A percentile compares a stretch with the other conserved stretches of the same genome.
These are phyloP conservation scores for Scheffersomyces quercinus DNA, from an alignment of 1,139 yeast species.

Conservation along the genomic window DNA sequence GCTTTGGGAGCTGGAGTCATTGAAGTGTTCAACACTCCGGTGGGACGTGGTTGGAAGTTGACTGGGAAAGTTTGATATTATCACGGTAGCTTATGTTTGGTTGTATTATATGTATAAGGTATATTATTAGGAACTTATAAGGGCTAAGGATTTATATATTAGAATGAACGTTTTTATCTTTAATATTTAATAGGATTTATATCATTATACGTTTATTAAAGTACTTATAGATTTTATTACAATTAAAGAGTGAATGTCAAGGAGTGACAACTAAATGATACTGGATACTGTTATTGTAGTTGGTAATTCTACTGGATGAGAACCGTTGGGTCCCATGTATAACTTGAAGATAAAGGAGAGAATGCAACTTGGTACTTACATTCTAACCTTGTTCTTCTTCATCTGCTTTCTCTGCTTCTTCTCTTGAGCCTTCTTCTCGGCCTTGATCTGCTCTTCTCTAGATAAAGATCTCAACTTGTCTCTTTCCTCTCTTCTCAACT, in stretches of 20 bases:
- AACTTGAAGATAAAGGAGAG: neutral
- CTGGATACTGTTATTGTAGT: neutral
- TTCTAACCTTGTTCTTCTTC: constrained; percentile 43
- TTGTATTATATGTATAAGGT: no score
- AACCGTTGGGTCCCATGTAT: neutral
- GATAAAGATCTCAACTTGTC: constrained; percentile 57
- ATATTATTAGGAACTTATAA: no score
- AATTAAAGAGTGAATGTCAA: neutral
- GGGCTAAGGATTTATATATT: no score
- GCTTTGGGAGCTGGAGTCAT: constrained; percentile 68
- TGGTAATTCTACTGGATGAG: neutral
- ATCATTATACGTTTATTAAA: no score
- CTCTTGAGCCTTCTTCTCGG: constrained; percentile 62
- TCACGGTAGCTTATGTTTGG: neutral
- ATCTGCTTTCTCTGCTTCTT: constrained; percentile 44
- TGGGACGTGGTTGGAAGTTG: constrained; percentile 68
- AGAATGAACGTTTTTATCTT: no score
- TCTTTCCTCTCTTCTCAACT: constrained; percentile 63
- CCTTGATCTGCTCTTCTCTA: constrained; percentile 73
- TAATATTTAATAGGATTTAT: no score
- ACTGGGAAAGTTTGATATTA: constrained; percentile 44
- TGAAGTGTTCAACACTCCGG: constrained; percentile 69
- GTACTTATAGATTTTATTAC: neutral
- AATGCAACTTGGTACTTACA: constrained; percentile 18
- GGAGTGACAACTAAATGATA: neutral